Percentiles rank a stretch among this genome's conserved stretches.
Evolutionary conservation across 495 filamentous ascomycete species (phyloP).

Genomic region (Neurospora intermedia): DNA sequence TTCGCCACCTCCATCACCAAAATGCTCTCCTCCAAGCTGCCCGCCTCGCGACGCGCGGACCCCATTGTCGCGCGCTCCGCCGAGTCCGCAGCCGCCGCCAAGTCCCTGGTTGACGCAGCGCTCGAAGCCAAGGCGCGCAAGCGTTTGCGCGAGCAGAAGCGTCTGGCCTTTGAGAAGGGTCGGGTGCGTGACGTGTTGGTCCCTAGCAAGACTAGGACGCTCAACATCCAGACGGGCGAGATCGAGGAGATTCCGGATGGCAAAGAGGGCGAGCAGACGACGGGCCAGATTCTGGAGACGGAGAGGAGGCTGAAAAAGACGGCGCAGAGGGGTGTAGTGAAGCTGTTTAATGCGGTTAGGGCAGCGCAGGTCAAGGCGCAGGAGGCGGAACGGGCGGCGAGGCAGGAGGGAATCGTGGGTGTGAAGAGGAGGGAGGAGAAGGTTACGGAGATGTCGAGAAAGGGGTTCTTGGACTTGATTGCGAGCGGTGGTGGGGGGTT

Average conservation of each 20-base stretch:
- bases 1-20: slow-evolving; percentile 87
- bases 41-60: slow-evolving; percentile 66
- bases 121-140: slow-evolving; percentile 70
- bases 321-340: slow-evolving; percentile 84
- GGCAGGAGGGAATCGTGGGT: slow-evolving; percentile 65
- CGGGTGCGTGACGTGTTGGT: slow-evolving; percentile 72
- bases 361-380: slow-evolving; percentile 79
- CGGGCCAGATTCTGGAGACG: slow-evolving; percentile 54
- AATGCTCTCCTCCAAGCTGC: slow-evolving; percentile 80
- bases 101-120: slow-evolving; percentile 57
- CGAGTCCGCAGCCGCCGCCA: slow-evolving; percentile 52
- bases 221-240: slow-evolving; percentile 33
- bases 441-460: slow-evolving; percentile 88
- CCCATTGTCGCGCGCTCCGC: slow-evolving; percentile 77
- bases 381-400: slow-evolving; percentile 57
- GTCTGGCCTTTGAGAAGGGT: slow-evolving; percentile 72
- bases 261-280: slow-evolving; percentile 25
- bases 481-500: slow-evolving; percentile 46
- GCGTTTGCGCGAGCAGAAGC: slow-evolving; percentile 71
- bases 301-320: slow-evolving; percentile 76
- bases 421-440: slow-evolving; percentile 65
- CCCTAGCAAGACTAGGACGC: slow-evolving; percentile 28
- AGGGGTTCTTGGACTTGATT: slow-evolving; percentile 91
- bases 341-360: slow-evolving; percentile 90
- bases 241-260: slow-evolving; percentile 26